These are phyloP conservation scores for Thalassia testudinum DNA, from an alignment of 116 monocot species.

Conservation along the genomic window DNA sequence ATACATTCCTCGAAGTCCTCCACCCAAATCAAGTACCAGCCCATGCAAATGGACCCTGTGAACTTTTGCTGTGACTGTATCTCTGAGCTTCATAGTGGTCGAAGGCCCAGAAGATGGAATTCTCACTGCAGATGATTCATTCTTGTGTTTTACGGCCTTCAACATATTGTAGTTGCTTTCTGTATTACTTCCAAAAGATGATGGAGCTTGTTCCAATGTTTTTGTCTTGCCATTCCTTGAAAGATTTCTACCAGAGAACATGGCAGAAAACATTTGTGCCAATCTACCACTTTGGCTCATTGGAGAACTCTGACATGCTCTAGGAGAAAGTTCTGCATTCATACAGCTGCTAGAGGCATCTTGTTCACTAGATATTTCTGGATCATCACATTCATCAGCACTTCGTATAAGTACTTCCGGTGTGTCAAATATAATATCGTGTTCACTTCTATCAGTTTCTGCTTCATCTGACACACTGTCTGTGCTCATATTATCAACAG, in stretches of 20 bases:
- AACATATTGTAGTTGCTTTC: background rate
- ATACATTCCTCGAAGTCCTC: conserved; percentile 80
- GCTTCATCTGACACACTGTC: conserved; percentile 4
- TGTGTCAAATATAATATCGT: conserved; percentile 7
- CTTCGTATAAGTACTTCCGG: conserved; percentile 60
- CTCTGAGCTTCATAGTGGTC: conserved; percentile 47
- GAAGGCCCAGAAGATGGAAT: conserved; percentile 1
- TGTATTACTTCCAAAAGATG: conserved; percentile 2
- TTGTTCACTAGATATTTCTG: conserved; percentile 17
- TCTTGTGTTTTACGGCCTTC: no score
- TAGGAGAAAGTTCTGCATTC: conserved; percentile 29
- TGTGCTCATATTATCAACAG: conserved; percentile 9
- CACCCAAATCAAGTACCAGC: conserved; percentile 66
- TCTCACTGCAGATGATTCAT: no score
- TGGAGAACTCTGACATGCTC: conserved; percentile 11
- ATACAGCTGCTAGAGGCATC: conserved; percentile 7
- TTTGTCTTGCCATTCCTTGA: conserved; percentile 1
- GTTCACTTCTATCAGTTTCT: conserved; percentile 6
- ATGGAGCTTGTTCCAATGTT: background rate
- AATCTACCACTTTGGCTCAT: no score
- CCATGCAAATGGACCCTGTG: conserved; percentile 62
- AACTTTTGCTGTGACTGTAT: conserved; percentile 49
- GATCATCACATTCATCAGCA: conserved; percentile 60
- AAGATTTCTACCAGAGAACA: conserved; percentile 1
- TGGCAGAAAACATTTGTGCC: conserved; percentile 1